These are phyloP conservation scores for Acer yangbiense DNA, from an alignment of 345 rosid species.

Conservation along the genomic window DNA sequence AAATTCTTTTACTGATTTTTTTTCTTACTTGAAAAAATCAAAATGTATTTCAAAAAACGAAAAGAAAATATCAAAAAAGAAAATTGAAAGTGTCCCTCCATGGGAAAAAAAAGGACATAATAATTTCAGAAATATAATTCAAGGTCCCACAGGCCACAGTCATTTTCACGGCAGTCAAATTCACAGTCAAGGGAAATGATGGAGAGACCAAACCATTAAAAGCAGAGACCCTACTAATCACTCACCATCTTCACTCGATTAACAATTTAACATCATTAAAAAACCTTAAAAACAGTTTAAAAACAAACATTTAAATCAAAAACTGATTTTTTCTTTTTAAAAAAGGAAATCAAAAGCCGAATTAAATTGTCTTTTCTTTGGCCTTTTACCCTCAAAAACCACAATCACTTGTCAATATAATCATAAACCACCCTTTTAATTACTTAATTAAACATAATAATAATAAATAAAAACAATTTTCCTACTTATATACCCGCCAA, in stretches of 20 bases:
- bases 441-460: too few species aligned
- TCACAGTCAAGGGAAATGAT: constrained; percentile 7
- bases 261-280: constrained; percentile 4
- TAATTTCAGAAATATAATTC: background rate
- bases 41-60: background rate
- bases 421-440: background rate
- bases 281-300: background rate
- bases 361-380: background rate
- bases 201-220: constrained; percentile 12
- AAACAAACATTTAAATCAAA: background rate
- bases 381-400: background rate
- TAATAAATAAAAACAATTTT: background rate
- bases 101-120: background rate
- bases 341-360: constrained; percentile 5
- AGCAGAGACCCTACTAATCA: constrained; percentile 6
- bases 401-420: background rate
- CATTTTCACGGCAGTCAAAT: constrained; percentile 1
- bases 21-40: background rate
- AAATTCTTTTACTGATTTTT: too few species aligned
- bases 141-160: constrained; percentile 4
- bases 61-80: background rate
- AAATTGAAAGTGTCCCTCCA: background rate
- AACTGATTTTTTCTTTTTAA: background rate
- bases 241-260: constrained; percentile 1
- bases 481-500: constrained; percentile 12